Conservation (phyloP, 441 rosid genomes). For the Pelargonium exstipulatum region DNA sequence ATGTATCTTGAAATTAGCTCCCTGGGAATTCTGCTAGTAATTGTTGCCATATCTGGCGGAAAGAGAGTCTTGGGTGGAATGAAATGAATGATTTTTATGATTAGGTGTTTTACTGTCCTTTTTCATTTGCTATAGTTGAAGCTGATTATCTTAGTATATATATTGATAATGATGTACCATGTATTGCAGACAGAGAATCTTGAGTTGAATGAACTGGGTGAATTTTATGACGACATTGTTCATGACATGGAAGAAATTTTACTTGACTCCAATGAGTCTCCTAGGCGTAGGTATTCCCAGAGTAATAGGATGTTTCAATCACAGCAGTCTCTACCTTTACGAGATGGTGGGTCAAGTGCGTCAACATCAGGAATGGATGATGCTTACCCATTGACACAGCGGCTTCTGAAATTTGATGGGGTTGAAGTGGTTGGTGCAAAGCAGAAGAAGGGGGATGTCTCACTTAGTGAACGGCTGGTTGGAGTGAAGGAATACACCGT, state of each 20-base stretch:
- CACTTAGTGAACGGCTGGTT: conserved; percentile 86
- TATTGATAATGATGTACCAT: neutral
- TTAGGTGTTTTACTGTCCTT: neutral
- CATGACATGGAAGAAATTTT: conserved; percentile 96
- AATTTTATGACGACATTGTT: conserved; percentile 75
- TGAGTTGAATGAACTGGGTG: conserved; percentile 35
- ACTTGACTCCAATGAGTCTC: conserved; percentile 72
- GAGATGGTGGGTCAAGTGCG: conserved; percentile 79
- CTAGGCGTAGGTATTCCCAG: conserved; percentile 52
- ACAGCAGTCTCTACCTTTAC: conserved; percentile 42
- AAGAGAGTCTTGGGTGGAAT: conserved; percentile 6
- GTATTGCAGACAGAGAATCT: conserved; percentile 55
- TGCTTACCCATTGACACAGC: conserved; percentile 31
- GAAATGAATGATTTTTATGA: neutral
- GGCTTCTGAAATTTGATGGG: conserved; percentile 53
- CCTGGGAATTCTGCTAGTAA: neutral
- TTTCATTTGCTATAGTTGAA: conserved; percentile 1
- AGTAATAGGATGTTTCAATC: conserved; percentile 44
- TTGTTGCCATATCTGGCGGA: neutral
- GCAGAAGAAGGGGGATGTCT: conserved; percentile 88
- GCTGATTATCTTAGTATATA: conserved; percentile 21
- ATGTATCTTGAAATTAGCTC: too few relatives aligned
- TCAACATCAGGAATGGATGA: conserved; percentile 60
- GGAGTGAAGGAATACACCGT: conserved; percentile 92
- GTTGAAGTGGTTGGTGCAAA: conserved; percentile 85